Conservation (phyloP, 805 yeast genomes). For the Saturnispora zaruensis region DNA sequence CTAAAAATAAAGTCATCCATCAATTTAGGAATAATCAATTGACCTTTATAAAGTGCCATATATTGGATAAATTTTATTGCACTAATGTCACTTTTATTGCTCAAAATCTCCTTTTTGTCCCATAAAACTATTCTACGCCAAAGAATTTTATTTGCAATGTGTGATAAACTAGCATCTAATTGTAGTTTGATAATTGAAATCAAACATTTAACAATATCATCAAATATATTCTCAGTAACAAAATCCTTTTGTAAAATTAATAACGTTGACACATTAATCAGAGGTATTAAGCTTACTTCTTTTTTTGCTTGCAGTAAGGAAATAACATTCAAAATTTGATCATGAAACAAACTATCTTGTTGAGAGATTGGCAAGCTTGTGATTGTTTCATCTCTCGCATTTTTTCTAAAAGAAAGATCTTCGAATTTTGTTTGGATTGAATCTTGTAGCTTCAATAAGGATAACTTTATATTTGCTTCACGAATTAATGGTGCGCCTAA, state of each 20-base stretch:
- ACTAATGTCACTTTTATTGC: neutral
- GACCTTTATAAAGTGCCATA: neutral
- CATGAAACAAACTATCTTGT: neutral
- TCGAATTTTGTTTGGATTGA: neutral
- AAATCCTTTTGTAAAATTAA: neutral
- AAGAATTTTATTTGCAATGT: neutral
- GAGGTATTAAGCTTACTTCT: neutral
- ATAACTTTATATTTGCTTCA: neutral
- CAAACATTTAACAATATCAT: neutral
- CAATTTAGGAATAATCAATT: neutral
- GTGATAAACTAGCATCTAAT: neutral
- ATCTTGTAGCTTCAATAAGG: neutral
- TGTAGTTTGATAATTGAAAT: neutral
- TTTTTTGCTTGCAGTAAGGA: neutral
- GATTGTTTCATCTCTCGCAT: neutral
- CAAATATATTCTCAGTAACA: neutral
- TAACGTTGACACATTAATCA: neutral
- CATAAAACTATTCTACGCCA: conserved; percentile 5
- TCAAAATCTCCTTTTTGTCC: neutral
- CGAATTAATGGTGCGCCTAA: conserved; percentile 11
- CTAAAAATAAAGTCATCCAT: neutral
- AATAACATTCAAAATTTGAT: neutral
- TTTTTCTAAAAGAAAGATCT: neutral
- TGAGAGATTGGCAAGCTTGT: neutral
- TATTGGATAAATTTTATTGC: conserved; percentile 3